Evolutionary conservation across 495 filamentous ascomycete genomes (phyloP).

Genomic region (Hyaloscypha finlandica): DNA sequence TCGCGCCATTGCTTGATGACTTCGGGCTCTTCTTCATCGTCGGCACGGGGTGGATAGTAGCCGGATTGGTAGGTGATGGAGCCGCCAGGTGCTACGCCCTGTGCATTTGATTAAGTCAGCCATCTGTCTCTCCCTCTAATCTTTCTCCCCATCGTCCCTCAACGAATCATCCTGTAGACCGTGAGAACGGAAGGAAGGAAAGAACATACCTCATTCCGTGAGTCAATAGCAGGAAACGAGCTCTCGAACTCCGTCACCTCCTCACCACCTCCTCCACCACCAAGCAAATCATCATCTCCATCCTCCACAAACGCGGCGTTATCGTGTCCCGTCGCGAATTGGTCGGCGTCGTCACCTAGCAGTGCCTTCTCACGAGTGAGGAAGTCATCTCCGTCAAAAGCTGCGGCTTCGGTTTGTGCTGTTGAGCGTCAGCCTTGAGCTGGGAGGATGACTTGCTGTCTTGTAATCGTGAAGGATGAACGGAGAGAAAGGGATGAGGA

Average conservation of each 20-base stretch:
- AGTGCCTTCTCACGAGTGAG: constrained; percentile 84
- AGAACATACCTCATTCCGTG: constrained; percentile 71
- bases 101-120: constrained; percentile 27
- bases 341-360: constrained; percentile 88
- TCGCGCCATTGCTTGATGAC: constrained; percentile 91
- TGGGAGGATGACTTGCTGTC: neutral
- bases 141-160: neutral
- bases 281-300: constrained; percentile 72
- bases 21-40: constrained; percentile 80
- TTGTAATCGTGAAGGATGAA: neutral
- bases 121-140: neutral
- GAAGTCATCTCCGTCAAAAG: constrained; percentile 63
- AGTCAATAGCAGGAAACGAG: constrained; percentile 83
- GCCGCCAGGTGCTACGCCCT: constrained; percentile 84
- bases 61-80: constrained; percentile 84
- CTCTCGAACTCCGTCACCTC: constrained; percentile 77
- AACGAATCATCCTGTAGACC: neutral
- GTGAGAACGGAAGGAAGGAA: neutral
- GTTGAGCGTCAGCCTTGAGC: neutral
- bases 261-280: constrained; percentile 51
- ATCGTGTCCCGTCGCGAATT: constrained; percentile 82
- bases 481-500: neutral
- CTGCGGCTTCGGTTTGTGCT: constrained; percentile 61
- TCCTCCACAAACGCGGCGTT: constrained; percentile 59
- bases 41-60: constrained; percentile 53